Evolutionary conservation across 2,329 filamentous ascomycete species (phyloP).

Genomic region (Emmonsia crescens): DNA sequence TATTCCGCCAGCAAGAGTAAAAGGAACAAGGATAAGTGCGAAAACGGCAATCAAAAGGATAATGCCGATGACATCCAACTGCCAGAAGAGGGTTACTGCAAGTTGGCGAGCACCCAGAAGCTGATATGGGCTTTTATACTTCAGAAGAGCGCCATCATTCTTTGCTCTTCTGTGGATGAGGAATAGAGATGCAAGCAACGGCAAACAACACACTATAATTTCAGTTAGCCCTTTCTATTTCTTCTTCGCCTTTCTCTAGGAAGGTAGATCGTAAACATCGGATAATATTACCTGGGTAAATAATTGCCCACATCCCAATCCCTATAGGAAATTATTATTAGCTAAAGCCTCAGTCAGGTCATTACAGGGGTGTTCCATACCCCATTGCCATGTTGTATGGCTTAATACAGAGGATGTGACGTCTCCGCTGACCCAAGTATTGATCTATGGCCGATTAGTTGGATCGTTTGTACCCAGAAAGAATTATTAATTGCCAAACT

Average conservation of each 20-base stretch:
- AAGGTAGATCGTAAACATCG: background rate
- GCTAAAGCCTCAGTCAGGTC: background rate
- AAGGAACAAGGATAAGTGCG: slow-evolving; percentile 44
- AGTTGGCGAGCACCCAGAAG: slow-evolving; percentile 31
- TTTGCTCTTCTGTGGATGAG: slow-evolving; percentile 44
- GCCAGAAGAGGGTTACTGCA: slow-evolving; percentile 41
- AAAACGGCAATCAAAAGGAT: slow-evolving; percentile 43
- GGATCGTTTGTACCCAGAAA: background rate
- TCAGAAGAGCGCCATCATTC: slow-evolving; percentile 38
- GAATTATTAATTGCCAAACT: slow-evolving; percentile 6
- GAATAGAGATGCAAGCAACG: slow-evolving; percentile 43
- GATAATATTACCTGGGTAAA: slow-evolving; percentile 37
- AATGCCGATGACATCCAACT: slow-evolving; percentile 45
- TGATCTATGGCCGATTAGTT: slow-evolving; percentile 30
- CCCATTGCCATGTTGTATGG: slow-evolving; percentile 49
- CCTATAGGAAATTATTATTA: slow-evolving; percentile 5
- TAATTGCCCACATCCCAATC: slow-evolving; percentile 53
- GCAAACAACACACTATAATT: slow-evolving; percentile 37
- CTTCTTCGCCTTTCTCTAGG: background rate
- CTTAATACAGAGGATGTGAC: slow-evolving; percentile 42
- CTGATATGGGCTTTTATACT: slow-evolving; percentile 36
- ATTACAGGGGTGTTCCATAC: slow-evolving; percentile 16
- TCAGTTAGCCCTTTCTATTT: background rate
- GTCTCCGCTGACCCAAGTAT: slow-evolving; percentile 54
- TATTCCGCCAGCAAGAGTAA: slow-evolving; percentile 46